Base-by-base conservation (phyloP, 441 rosid species). In the Lepidium campestre region DNA sequence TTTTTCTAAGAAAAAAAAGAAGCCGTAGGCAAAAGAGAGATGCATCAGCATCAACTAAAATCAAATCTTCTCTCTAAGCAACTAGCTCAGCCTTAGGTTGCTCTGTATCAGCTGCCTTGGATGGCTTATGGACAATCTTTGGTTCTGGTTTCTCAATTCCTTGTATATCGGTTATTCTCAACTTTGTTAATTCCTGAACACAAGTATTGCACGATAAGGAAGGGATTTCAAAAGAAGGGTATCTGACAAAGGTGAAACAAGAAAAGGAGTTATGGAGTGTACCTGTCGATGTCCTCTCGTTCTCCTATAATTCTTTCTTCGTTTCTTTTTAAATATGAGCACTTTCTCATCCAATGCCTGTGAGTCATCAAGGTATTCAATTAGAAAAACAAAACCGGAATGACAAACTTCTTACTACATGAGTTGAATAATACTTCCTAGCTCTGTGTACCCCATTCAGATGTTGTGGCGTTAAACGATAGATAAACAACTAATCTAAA, bases 201-300 rank as follows among this genome's bases (percentile, higher is more conserved):
- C 2, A 22, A 18, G 62, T 7, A 31, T 50, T 54, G 2, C 57
- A 40, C 31, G 57, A 15, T 47, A 14, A 6, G 29, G 48, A 27
- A 32, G 31, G 34, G 40, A 57, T 32, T 10, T 35, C 4, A 0
- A 42, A 7, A 58, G 7, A 65, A 18, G 61, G 36, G 54, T 50
- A 23, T 27, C 22, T 31, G 54, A 53, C 58, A 46, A 55, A 31
- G 40, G 11, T 49, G 22, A 5, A n/a, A 74, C 18, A 57, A 14
- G 34, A 34, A 57, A 34, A 47, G 42, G n/a, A 27, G 49, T 18
- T 46, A 60, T 49, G 6, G 47, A 18, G 35, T 74, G 45, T 77
- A 86, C 98, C 89, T 90, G 97, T n/a, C 98, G 84, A 79, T 93
- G 98, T 64, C 97, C 99, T 62, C 83, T 93, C 2, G 91, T 91